These are phyloP conservation scores for Leptomonas pyrrhocoris DNA, from an alignment of 208 protist genomes.

Conservation along the genomic window DNA sequence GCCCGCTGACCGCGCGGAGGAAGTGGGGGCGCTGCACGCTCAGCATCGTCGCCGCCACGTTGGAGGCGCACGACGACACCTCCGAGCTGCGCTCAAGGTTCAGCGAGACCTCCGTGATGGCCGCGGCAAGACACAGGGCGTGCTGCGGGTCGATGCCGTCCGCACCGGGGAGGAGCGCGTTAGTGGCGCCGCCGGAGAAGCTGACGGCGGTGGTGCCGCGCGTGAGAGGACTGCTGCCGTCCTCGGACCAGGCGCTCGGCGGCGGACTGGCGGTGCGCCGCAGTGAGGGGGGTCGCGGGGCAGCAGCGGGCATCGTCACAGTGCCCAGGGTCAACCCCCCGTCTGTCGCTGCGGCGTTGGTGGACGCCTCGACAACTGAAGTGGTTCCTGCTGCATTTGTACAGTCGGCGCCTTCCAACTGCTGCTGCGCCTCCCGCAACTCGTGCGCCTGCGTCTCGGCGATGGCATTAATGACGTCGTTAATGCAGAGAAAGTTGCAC, in stretches of 20 bases:
- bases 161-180: not conserved
- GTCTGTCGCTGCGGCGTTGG: not conserved
- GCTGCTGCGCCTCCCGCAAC: conserved; percentile 36
- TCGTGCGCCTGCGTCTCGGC: conserved; percentile 34
- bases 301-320: not conserved
- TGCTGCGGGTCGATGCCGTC: conserved; percentile 24
- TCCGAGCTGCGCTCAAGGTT: conserved; percentile 17
- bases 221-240: not conserved
- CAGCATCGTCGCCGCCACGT: not conserved
- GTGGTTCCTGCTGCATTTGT: not conserved
- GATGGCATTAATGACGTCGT: conserved; percentile 47
- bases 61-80: conserved; percentile 10
- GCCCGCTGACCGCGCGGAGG: conserved; percentile 7
- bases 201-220: conserved; percentile 1
- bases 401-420: conserved; percentile 4
- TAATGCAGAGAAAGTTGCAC: conserved; percentile 47
- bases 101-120: conserved; percentile 44
- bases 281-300: not conserved
- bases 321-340: not conserved
- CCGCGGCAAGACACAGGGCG: conserved; percentile 40
- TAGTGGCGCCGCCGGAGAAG: conserved; percentile 4
- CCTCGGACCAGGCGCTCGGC: not conserved
- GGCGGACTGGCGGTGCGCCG: not conserved
- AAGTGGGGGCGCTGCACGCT: conserved; percentile 17
- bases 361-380: not conserved